A percentile compares a stretch with the other conserved stretches of the same genome.
These are phyloP conservation scores for Rosa chinensis DNA, from an alignment of 306 rosid species.

Conservation along the genomic window DNA sequence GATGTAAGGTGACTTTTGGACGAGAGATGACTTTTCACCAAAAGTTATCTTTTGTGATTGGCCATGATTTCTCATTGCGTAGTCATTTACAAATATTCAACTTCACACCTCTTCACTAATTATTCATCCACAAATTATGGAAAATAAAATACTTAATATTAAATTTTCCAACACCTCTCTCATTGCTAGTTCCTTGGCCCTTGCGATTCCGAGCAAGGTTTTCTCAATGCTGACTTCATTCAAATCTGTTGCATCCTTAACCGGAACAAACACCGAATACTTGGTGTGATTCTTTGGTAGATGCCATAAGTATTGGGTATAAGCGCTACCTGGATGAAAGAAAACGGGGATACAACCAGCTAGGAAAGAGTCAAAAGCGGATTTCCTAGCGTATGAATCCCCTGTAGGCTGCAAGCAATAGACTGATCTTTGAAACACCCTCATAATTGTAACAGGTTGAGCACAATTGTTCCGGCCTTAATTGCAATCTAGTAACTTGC, in stretches of 20 bases:
- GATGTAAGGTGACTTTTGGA: too few species aligned
- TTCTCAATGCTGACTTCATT: conserved; percentile 25
- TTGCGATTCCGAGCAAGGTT: conserved; percentile 27
- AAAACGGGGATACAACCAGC: conserved; percentile 59
- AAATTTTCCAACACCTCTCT: too few species aligned
- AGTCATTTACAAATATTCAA: too few species aligned
- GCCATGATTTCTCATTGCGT: too few species aligned
- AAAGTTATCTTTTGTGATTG: too few species aligned
- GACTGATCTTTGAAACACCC: conserved; percentile 39
- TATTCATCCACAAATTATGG: too few species aligned
- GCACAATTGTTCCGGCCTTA: conserved; percentile 7
- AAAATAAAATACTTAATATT: too few species aligned
- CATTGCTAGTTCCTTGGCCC: conserved; percentile 32
- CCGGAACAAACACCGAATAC: conserved; percentile 36
- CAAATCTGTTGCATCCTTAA: neutral
- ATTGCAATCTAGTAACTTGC: conserved; percentile 35
- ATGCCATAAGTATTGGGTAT: conserved; percentile 51
- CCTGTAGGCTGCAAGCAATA: conserved; percentile 57
- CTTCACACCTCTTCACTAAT: too few species aligned
- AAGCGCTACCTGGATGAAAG: conserved; percentile 45
- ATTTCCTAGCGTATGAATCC: conserved; percentile 46
- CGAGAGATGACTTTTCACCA: too few species aligned
- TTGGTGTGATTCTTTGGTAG: conserved; percentile 32
- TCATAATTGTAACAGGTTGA: conserved; percentile 21
- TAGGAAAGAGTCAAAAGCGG: conserved; percentile 46